These are phyloP conservation scores for Sugiyamaella chiloensis DNA, from an alignment of 805 yeast genomes.

Conservation along the genomic window DNA sequence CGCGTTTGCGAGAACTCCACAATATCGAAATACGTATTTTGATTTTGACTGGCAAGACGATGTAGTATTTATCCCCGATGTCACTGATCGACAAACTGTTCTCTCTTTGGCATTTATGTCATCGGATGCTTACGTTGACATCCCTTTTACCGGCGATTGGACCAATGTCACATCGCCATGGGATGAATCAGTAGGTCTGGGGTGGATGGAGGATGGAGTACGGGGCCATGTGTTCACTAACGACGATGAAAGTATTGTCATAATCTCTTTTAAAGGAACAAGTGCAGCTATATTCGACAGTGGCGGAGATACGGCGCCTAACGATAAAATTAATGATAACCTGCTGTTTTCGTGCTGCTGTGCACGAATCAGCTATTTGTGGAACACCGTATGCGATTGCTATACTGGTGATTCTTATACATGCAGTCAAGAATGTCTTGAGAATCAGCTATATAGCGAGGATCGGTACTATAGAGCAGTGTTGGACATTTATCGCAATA, in stretches of 20 bases:
- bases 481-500: conserved; percentile 71
- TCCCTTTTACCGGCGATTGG: conserved; percentile 85
- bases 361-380: conserved; percentile 83
- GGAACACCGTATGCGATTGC: conserved; percentile 97
- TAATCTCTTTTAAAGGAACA: conserved; percentile 87
- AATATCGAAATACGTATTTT: conserved; percentile 29
- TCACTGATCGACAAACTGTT: conserved; percentile 70
- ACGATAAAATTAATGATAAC: conserved; percentile 85
- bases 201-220: conserved; percentile 83
- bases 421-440: conserved; percentile 85
- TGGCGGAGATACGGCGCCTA: conserved; percentile 66
- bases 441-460: conserved; percentile 63
- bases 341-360: conserved; percentile 92
- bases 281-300: conserved; percentile 65
- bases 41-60: conserved; percentile 59
- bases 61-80: conserved; percentile 61
- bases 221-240: conserved; percentile 87
- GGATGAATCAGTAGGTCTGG: conserved; percentile 59
- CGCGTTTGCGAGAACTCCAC: conserved; percentile 45
- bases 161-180: conserved; percentile 65
- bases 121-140: conserved; percentile 82
- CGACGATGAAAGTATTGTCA: conserved; percentile 53
- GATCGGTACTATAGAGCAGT: conserved; percentile 83
- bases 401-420: conserved; percentile 71
- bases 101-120: conserved; percentile 78